Conservation (phyloP, 176 grass and related monocot genomes). For the Aegilops sharonensis region DNA sequence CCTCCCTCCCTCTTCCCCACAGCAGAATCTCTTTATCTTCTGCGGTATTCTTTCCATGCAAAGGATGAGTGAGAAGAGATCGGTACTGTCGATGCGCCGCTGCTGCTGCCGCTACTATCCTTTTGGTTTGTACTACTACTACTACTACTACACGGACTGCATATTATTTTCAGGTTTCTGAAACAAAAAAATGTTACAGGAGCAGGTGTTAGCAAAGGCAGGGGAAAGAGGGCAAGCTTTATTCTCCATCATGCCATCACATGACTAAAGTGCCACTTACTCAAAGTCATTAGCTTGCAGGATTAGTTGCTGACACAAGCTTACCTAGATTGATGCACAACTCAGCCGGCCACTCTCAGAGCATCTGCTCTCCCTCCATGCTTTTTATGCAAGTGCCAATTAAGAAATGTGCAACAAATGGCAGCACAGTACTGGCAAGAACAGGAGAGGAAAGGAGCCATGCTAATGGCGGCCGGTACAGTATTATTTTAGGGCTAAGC, state of each 20-base stretch:
- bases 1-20: not conserved
- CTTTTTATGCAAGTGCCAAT: not conserved
- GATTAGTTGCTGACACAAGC: too few relatives aligned
- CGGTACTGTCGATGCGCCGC: not conserved
- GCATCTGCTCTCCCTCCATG: not conserved
- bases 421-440: too few relatives aligned
- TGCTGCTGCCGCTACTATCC: not conserved
- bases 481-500: not conserved
- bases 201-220: too few relatives aligned
- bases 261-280: not conserved
- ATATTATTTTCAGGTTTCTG: not conserved
- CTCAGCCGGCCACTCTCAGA: not conserved
- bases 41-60: conserved; percentile 1
- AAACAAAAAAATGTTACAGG: not conserved
- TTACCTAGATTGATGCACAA: not conserved
- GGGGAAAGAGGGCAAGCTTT: conserved; percentile 18
- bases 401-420: not conserved
- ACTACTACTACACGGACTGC: not conserved
- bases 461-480: not conserved
- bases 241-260: conserved; percentile 23
- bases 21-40: not conserved
- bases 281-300: too few relatives aligned
- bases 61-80: not conserved
- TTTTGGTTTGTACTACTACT: not conserved
- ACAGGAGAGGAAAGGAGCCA: not conserved